Evolutionary conservation across 495 filamentous ascomycete genomes (phyloP), one percentile per base, ranked within the genome.

Genomic region (Chaetomium cochliodes): DNA sequence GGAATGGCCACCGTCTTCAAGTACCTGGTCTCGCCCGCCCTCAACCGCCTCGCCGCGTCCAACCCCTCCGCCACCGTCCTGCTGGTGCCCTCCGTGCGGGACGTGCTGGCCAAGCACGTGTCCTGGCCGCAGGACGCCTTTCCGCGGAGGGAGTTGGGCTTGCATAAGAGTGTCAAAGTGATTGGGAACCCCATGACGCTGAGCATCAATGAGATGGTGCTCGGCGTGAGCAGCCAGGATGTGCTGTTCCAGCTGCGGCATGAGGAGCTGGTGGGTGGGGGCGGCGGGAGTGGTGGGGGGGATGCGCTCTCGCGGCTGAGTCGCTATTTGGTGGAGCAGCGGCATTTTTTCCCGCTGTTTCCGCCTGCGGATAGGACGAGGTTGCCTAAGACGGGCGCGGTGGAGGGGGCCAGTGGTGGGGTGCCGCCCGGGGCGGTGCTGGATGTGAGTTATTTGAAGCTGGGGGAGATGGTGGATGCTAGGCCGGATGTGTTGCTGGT

Each of bases 91-190:
- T 92, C 89, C 7, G 84, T 93, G 8, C 90, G 92, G n/a, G 94
- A 98, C 68, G 85, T 88, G 0, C 76, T 93, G 65, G 88, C 82
- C 78, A 88, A 87, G 55, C 92, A 97, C 74, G 88, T 92, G 28
- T 88, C 90, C 28, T 98, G 90, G 87, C 94, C 94, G 2, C 94
- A 98, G 72, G 93, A 97, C 65, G 81, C 83, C 26, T 83, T 97
- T 18, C 79, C 83, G 1, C 85, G 84, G 66, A 88, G 87, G 69
- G 85, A 88, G 3, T 83, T 97, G 13, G 79, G 79, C 54, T 79
- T 96, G 5, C 88, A 87, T n/a, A 90, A 92, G 75, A 80, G 88
- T 57, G 88, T 82, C 46, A 86, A 81, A 57, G 83, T 91, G 69
- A 86, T 98, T 42, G 91, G 92, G 3, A 98, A 98, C 72, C 94